These are phyloP conservation scores for Byssoonygena ceratinophila DNA, from an alignment of 2,329 filamentous ascomycete genomes.

Conservation along the genomic window DNA sequence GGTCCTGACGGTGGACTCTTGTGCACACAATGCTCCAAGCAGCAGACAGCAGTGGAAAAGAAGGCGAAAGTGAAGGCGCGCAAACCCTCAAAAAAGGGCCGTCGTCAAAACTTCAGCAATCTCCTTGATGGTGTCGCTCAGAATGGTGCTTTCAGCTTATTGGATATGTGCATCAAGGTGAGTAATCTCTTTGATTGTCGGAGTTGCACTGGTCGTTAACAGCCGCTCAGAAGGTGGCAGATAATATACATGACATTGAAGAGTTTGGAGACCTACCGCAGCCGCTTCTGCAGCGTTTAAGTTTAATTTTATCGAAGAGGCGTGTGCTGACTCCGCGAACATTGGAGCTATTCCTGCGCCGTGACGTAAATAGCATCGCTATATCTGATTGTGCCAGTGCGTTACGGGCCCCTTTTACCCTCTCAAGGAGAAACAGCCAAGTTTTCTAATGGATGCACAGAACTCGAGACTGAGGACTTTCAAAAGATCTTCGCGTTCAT, in stretches of 20 bases:
- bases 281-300: constrained; percentile 46
- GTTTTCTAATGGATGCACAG: constrained; percentile 31
- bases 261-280: constrained; percentile 54
- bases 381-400: constrained; percentile 52
- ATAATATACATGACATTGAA: constrained; percentile 53
- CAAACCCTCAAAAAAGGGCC: constrained; percentile 47
- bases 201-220: neutral
- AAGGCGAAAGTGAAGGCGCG: constrained; percentile 44
- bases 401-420: constrained; percentile 19
- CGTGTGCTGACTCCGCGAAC: constrained; percentile 44
- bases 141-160: constrained; percentile 34
- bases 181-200: neutral
- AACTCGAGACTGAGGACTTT: constrained; percentile 64
- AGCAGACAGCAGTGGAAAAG: constrained; percentile 57
- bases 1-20: constrained; percentile 78
- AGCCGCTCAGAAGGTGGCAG: constrained; percentile 43
- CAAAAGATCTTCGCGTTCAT: constrained; percentile 68
- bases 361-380: constrained; percentile 46
- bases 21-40: constrained; percentile 69
- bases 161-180: constrained; percentile 50
- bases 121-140: constrained; percentile 61
- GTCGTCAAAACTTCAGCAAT: constrained; percentile 71
- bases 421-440: too few relatives aligned
- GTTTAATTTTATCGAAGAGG: constrained; percentile 55
- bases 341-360: constrained; percentile 39